Conservation (phyloP, 2,329 filamentous ascomycete genomes). For the Allantophomopsis lycopodina region DNA sequence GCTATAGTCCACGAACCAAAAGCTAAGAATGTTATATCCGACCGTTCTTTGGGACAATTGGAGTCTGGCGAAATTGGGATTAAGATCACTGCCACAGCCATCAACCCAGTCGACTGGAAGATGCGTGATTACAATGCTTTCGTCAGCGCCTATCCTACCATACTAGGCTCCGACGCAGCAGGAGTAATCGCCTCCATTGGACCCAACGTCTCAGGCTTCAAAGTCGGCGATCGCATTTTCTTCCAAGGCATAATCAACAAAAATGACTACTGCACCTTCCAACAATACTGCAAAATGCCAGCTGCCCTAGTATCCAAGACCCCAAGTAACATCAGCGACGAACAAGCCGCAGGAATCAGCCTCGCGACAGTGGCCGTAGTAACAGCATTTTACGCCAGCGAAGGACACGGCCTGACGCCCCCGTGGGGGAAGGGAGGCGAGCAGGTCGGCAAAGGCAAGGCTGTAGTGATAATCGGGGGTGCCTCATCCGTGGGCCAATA, state of each 20-base stretch:
- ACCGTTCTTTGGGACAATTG: slow-evolving; percentile 10
- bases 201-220: slow-evolving; percentile 8
- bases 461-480: slow-evolving; percentile 19
- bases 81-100: slow-evolving; percentile 14
- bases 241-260: slow-evolving; percentile 21
- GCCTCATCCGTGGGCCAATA: slow-evolving; percentile 21
- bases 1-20: slow-evolving; percentile 5
- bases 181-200: slow-evolving; percentile 9
- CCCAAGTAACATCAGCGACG: slow-evolving; percentile 15
- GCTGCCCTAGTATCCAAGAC: slow-evolving; percentile 19
- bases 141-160: slow-evolving; percentile 6
- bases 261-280: slow-evolving; percentile 19
- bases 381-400: slow-evolving; percentile 11
- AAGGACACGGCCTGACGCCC: slow-evolving; percentile 12
- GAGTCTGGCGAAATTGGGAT: slow-evolving; percentile 10
- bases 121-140: slow-evolving; percentile 16
- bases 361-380: slow-evolving; percentile 11
- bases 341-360: slow-evolving; percentile 17
- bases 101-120: slow-evolving; percentile 23
- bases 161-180: slow-evolving; percentile 14
- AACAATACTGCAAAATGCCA: slow-evolving; percentile 22
- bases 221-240: slow-evolving; percentile 16
- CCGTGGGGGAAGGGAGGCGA: slow-evolving; percentile 16
- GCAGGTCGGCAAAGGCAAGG: slow-evolving; percentile 9
- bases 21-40: slow-evolving; percentile 5